Base-by-base conservation (phyloP, 2,329 filamentous ascomycete species). In the Clonostachys rhizophaga region DNA sequence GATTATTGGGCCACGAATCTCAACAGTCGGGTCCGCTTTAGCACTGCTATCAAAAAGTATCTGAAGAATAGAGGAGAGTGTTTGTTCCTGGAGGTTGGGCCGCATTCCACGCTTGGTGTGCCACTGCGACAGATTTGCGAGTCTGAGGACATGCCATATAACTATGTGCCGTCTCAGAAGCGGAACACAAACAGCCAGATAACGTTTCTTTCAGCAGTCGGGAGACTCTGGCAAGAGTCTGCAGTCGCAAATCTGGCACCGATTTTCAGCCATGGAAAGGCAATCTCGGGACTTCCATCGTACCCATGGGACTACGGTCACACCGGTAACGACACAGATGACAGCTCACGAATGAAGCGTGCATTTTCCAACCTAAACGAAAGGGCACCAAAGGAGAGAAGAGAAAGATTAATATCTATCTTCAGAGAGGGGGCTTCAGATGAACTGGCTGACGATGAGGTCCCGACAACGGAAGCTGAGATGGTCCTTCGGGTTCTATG, bases 61-160 rank as follows among this genome's bases (percentile, higher is more conserved):
- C 39, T 53, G 5, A 49, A 58, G 34, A 18, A 34, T 5, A 56
- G 65, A 11, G 40, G 67, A n/a, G 14, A 20, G 13, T 16, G n/a
- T 16, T 9, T 44, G 16, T 17, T 50, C 16, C 43, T 54, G 2
- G 52, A 54, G 40, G 46, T 54, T 20, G 52, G 52, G 1, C 52
- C 52, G 3, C 50, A 54, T 41, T 47, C 45, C 3, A 45, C 52
- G 0, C 45, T 54, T 1, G 48, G 48, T 8, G 52, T 45, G 5
- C 50, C 52, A 4, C 35, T 49, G 6, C 44, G 48, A 24, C 52
- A 54, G 14, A 52, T 61, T 11, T 30, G n/a, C 18, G 36, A 39
- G 36, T 30, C 24, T 30, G 24, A 30, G 24, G 24, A 30, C 9
- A 10, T 30, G 24, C 24, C 24, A 30, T 42, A 42, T 24, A 42